Conservation (phyloP, 495 filamentous ascomycete genomes). For the Schizothecium vesticola region DNA sequence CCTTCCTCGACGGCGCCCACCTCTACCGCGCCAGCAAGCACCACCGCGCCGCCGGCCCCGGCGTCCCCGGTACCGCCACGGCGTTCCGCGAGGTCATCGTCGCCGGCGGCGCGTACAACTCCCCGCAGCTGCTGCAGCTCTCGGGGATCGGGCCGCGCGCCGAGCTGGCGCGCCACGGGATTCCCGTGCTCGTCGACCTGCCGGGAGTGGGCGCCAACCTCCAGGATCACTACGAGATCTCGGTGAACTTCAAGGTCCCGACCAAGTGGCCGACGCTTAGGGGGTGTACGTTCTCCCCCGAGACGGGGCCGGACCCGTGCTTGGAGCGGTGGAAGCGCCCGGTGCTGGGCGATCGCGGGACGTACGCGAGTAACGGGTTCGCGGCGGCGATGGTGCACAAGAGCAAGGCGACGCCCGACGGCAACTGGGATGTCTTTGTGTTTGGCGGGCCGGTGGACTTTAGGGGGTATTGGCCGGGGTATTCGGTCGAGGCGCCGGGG, state of each 20-base stretch:
- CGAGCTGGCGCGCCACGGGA: slow-evolving; percentile 44
- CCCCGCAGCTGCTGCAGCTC: slow-evolving; percentile 59
- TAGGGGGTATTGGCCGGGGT: slow-evolving; percentile 50
- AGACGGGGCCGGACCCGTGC: slow-evolving; percentile 43
- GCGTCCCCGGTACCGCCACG: slow-evolving; percentile 39
- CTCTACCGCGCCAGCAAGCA: slow-evolving; percentile 57
- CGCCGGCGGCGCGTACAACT: slow-evolving; percentile 55
- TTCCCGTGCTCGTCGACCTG: slow-evolving; percentile 48
- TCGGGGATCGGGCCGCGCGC: slow-evolving; percentile 53
- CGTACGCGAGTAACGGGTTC: slow-evolving; percentile 47
- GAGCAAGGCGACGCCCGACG: slow-evolving; percentile 32
- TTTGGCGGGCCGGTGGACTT: slow-evolving; percentile 51
- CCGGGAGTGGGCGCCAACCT: slow-evolving; percentile 63
- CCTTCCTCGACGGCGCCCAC: slow-evolving; percentile 54
- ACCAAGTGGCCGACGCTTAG: slow-evolving; percentile 37
- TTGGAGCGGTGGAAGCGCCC: slow-evolving; percentile 41
- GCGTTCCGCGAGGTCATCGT: slow-evolving; percentile 60
- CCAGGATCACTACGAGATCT: slow-evolving; percentile 58
- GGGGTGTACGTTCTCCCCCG: slow-evolving; percentile 44
- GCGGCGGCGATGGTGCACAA: slow-evolving; percentile 44
- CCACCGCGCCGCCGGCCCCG: slow-evolving; percentile 20
- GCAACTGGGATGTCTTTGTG: slow-evolving; percentile 46
- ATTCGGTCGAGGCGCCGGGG: slow-evolving; percentile 34
- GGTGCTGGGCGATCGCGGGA: slow-evolving; percentile 37
- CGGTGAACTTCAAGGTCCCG: slow-evolving; percentile 42